Evolutionary conservation across 805 yeast species (phyloP).

Genomic region (Yarrowia bubula): DNA sequence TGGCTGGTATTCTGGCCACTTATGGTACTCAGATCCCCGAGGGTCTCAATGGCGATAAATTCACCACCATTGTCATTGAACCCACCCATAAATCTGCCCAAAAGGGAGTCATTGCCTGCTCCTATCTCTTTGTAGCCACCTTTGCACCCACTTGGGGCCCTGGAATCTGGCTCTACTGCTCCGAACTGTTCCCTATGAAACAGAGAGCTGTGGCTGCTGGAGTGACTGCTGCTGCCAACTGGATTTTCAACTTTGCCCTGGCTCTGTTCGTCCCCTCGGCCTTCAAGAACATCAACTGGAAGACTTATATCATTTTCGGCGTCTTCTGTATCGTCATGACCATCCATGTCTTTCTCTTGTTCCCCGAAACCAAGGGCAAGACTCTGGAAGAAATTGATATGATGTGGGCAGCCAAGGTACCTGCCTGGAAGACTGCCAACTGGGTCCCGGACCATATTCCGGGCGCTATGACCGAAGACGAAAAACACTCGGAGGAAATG

Average conservation of each 20-base stretch:
- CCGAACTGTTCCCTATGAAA: slow-evolving; percentile 50
- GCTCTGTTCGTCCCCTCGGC: slow-evolving; percentile 59
- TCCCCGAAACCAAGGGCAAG: slow-evolving; percentile 36
- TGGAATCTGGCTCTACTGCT: slow-evolving; percentile 47
- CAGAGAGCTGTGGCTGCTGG: slow-evolving; percentile 55
- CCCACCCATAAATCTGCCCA: slow-evolving; percentile 55
- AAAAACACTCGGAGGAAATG: not conserved
- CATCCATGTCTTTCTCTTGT: slow-evolving; percentile 41
- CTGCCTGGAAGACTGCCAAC: slow-evolving; percentile 75
- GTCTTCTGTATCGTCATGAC: slow-evolving; percentile 50
- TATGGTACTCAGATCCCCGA: slow-evolving; percentile 39
- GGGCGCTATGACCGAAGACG: not conserved
- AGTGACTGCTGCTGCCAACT: slow-evolving; percentile 46
- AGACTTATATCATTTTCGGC: slow-evolving; percentile 62
- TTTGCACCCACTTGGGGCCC: slow-evolving; percentile 86
- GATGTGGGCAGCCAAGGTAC: slow-evolving; percentile 51
- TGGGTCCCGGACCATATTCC: slow-evolving; percentile 16
- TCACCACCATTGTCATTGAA: slow-evolving; percentile 59
- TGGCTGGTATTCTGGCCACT: slow-evolving; percentile 48
- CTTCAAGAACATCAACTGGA: slow-evolving; percentile 51
- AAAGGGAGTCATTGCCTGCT: slow-evolving; percentile 51
- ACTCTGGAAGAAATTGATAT: slow-evolving; percentile 43
- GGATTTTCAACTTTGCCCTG: slow-evolving; percentile 49
- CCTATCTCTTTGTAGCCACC: slow-evolving; percentile 63
- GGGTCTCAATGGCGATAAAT: slow-evolving; percentile 48